These are phyloP conservation scores for Echium plantagineum DNA, from an alignment of 257 asterid species.

Conservation along the genomic window DNA sequence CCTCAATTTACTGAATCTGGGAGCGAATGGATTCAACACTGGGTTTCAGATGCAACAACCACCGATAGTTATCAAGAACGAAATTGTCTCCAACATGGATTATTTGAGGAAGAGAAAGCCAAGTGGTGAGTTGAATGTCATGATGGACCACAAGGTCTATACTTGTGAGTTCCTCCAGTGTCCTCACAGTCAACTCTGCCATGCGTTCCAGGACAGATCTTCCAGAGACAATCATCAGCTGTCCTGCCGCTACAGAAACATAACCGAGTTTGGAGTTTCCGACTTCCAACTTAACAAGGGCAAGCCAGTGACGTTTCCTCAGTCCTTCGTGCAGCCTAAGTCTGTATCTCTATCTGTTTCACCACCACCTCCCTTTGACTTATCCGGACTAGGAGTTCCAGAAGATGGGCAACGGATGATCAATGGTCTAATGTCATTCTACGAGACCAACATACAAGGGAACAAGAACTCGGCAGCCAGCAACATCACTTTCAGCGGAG, in stretches of 20 bases:
- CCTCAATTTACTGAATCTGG: conserved; percentile 28
- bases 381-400: conserved; percentile 54
- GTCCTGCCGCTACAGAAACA: conserved; percentile 41
- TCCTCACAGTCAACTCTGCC: conserved; percentile 49
- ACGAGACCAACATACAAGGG: conserved; percentile 40
- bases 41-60: conserved; percentile 26
- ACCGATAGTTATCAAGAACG: conserved; percentile 30
- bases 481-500: conserved; percentile 18
- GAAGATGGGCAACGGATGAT: conserved; percentile 78
- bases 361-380: conserved; percentile 31
- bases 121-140: conserved; percentile 27
- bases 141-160: conserved; percentile 46
- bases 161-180: conserved; percentile 66
- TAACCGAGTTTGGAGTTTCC: conserved; percentile 2
- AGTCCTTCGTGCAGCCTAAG: conserved; percentile 32
- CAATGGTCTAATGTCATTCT: conserved; percentile 54
- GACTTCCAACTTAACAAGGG: too few species aligned
- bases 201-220: conserved; percentile 51
- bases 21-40: conserved; percentile 29
- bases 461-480: conserved; percentile 22
- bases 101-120: conserved; percentile 54
- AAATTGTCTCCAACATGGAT: conserved; percentile 33
- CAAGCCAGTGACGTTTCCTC: conserved; percentile 23
- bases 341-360: conserved; percentile 16
- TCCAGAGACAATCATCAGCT: conserved; percentile 63